A percentile compares a stretch with the other conserved stretches of the same genome.
These are phyloP conservation scores for Cnidoscolus chayamansa DNA, from an alignment of 441 rosid genomes.

Conservation along the genomic window DNA sequence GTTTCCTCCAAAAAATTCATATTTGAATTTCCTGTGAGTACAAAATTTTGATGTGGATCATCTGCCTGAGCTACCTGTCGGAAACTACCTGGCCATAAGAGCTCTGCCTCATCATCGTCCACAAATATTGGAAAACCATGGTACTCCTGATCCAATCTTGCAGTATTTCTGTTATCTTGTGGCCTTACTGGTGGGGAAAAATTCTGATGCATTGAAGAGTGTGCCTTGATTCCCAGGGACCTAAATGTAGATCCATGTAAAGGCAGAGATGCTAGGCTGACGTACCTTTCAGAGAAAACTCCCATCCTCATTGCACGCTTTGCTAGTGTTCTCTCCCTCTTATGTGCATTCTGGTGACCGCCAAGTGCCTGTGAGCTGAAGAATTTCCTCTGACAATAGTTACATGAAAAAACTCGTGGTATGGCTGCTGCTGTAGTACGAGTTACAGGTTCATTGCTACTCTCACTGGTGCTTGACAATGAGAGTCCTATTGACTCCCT, in stretches of 20 bases:
- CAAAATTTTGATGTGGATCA: slow-evolving; percentile 21
- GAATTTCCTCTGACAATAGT: slow-evolving; percentile 51
- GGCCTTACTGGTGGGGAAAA: slow-evolving; percentile 26
- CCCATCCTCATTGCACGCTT: slow-evolving; percentile 50
- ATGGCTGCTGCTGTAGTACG: slow-evolving; percentile 28
- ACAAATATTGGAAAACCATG: slow-evolving; percentile 33
- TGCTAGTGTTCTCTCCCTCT: slow-evolving; percentile 48
- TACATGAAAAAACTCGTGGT: slow-evolving; percentile 47
- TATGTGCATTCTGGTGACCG: slow-evolving; percentile 55
- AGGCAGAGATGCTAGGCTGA: slow-evolving; percentile 41
- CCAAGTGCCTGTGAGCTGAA: slow-evolving; percentile 58
- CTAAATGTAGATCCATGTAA: slow-evolving; percentile 37
- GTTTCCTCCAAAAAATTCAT: slow-evolving; percentile 27
- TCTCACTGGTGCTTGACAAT: slow-evolving; percentile 59
- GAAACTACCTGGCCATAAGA: slow-evolving; percentile 49
- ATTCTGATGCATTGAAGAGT: slow-evolving; percentile 40
- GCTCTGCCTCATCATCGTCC: slow-evolving; percentile 44
- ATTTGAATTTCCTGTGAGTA: slow-evolving; percentile 31
- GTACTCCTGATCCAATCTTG: slow-evolving; percentile 30
- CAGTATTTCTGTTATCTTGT: slow-evolving; percentile 24
- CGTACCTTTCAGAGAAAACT: slow-evolving; percentile 39
- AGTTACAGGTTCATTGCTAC: slow-evolving; percentile 44
- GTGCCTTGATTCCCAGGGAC: slow-evolving; percentile 47
- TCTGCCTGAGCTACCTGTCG: slow-evolving; percentile 30
- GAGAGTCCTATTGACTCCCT: slow-evolving; percentile 43